A percentile compares a stretch with the other conserved stretches of the same genome.
phyloP scores from a whole-genome alignment of 176 grass and related monocot species.

The Neostapfia colusana region DNA sequence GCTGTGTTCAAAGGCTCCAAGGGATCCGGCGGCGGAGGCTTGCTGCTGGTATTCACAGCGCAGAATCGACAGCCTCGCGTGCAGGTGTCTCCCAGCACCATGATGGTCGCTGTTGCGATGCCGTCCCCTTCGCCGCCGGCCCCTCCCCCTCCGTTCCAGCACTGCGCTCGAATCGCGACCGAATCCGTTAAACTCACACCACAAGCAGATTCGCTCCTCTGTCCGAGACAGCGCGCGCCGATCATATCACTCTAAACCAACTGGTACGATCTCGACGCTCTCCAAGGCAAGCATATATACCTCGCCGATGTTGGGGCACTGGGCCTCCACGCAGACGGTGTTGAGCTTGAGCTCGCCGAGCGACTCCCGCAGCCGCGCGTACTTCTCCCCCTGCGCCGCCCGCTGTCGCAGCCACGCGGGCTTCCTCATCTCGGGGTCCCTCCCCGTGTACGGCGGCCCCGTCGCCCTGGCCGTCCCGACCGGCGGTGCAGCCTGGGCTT shows the following conservation, averaged over 20 bases:
- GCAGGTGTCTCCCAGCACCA: slow-evolving; percentile 89
- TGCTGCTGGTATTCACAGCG: slow-evolving; percentile 82
- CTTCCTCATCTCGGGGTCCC: slow-evolving; percentile 67
- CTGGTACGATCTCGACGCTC: not conserved
- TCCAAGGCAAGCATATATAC: not conserved
- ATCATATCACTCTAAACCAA: not conserved
- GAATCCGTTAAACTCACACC: not conserved
- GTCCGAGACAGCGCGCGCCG: not conserved
- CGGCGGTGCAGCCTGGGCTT: slow-evolving; percentile 17
- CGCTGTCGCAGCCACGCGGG: slow-evolving; percentile 84
- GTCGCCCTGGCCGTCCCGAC: slow-evolving; percentile 38
- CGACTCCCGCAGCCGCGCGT: slow-evolving; percentile 56
- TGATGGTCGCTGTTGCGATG: slow-evolving; percentile 82
- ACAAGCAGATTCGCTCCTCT: not conserved
- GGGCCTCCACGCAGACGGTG: slow-evolving; percentile 88
- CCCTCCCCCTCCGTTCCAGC: slow-evolving; percentile 88
- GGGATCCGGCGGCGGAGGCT: slow-evolving; percentile 55
- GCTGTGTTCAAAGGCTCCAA: slow-evolving; percentile 77
- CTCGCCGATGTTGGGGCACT: slow-evolving; percentile 98
- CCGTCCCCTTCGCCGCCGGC: slow-evolving; percentile 75
- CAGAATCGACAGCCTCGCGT: slow-evolving; percentile 92
- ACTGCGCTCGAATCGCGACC: slow-evolving; percentile 30
- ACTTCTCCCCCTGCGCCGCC: slow-evolving; percentile 80
- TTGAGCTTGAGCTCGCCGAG: slow-evolving; percentile 79
- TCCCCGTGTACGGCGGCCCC: slow-evolving; percentile 61